Base-by-base conservation (phyloP, 2,329 filamentous ascomycete genomes). In the Epichloe sylvatica region DNA sequence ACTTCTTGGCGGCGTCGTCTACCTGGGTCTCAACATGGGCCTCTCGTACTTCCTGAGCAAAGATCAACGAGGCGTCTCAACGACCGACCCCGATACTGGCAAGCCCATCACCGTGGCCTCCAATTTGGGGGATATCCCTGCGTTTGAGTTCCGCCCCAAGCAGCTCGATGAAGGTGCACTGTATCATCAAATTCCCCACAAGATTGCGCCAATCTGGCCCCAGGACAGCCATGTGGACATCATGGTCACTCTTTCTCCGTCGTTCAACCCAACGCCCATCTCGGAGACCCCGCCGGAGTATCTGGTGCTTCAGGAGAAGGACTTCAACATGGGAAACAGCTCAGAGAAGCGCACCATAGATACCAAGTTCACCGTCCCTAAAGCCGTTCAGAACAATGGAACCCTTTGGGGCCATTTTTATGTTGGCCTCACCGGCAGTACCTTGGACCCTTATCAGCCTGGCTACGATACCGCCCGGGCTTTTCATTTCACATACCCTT, bases 331-430 rank as follows among this genome's bases (percentile, higher is more conserved):
- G 50, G 85, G 85, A 53, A 83, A 94, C 66, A 88, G 75, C 62
- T 83, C 80, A 51, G 89, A 97, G 60, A 83, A 77, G 61, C 80
- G 92, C 51, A 75, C 83, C 49, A 76, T 90, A 51, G 82, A 91
- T 57, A 86, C 85, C 6, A 82, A 74, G 37, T 88, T 98, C 62
- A 69, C 74, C 3, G 81, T 97, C 4, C 91, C 92, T 3, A 73
- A 74, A 53, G 74, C 79, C 40, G 89, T 94, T 0, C 90, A 96
- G 72, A 77, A 89, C 57, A 97, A 97, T 64, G 89, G 87, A 35
- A 96, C 91, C 1, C 76, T 98, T 9, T 96, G 87, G 81, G 91
- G 86, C 2, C 92, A 98, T 66, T 94, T 97, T 67, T 95, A 89
- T 60, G 72, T 97, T 53, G 87, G 81, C 11, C 78, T 94, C 55